Evolutionary conservation across 208 protist species (phyloP).

Genomic region (Leishmania major): DNA sequence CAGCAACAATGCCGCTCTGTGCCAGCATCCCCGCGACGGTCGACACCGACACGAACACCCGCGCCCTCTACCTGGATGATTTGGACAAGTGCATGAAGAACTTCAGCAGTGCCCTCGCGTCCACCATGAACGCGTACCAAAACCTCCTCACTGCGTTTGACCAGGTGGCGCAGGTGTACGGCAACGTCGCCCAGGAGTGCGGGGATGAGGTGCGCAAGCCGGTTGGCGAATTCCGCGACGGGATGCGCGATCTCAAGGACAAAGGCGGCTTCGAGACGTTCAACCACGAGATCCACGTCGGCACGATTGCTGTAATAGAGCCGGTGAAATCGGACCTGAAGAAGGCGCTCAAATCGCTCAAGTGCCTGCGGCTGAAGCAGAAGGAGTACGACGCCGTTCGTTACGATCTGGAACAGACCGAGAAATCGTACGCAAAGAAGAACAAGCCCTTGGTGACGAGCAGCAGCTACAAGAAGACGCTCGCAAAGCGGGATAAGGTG

Average conservation of each 20-base stretch:
- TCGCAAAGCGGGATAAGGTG: slow-evolving; percentile 45
- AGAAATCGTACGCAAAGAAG: slow-evolving; percentile 76
- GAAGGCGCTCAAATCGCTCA: slow-evolving; percentile 40
- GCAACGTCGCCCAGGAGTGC: slow-evolving; percentile 46
- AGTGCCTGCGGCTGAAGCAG: slow-evolving; percentile 37
- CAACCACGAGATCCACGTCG: slow-evolving; percentile 53
- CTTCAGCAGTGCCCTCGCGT: slow-evolving; percentile 45
- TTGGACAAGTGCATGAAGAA: slow-evolving; percentile 51
- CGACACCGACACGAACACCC: slow-evolving; percentile 58
- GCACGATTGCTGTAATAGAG: slow-evolving; percentile 33
- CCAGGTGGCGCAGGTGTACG: slow-evolving; percentile 44
- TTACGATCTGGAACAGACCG: slow-evolving; percentile 49
- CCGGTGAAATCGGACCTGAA: slow-evolving; percentile 43
- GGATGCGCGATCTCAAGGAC: slow-evolving; percentile 68
- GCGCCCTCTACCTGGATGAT: slow-evolving; percentile 41
- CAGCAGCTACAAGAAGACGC: slow-evolving; percentile 50
- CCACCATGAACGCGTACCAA: slow-evolving; percentile 66
- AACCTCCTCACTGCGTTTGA: slow-evolving; percentile 59
- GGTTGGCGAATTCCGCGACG: slow-evolving; percentile 45
- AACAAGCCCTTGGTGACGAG: slow-evolving; percentile 56
- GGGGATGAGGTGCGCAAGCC: slow-evolving; percentile 23
- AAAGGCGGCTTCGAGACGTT: slow-evolving; percentile 51
- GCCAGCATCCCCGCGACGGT: slow-evolving; percentile 39
- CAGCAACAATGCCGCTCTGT: slow-evolving; percentile 25
- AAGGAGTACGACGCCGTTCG: slow-evolving; percentile 61